Percentiles rank a stretch among this genome's conserved stretches.
Conservation (phyloP, 2,329 filamentous ascomycete species). For the Trichoderma pleuroti region DNA sequence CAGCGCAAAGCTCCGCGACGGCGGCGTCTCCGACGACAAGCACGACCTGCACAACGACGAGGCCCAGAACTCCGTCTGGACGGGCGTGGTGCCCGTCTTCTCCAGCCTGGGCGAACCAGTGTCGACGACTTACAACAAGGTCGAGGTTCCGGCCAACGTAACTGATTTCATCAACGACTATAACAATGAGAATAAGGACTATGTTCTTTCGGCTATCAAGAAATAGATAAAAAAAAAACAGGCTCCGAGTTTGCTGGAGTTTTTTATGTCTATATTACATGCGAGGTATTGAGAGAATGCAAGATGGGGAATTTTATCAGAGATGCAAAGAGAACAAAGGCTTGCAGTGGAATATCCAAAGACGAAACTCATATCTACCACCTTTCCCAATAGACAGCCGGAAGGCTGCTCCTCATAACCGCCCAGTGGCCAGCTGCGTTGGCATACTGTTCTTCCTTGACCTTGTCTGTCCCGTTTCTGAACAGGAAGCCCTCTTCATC, state of each 20-base stretch:
- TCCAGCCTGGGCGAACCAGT: slow-evolving; percentile 62
- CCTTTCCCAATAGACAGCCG: slow-evolving; percentile 75
- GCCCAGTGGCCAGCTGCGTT: slow-evolving; percentile 84
- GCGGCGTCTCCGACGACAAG: slow-evolving; percentile 56
- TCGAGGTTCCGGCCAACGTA: slow-evolving; percentile 62
- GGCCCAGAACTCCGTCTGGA: slow-evolving; percentile 47
- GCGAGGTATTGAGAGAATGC: not conserved
- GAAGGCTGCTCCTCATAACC: slow-evolving; percentile 84
- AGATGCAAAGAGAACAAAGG: not conserved
- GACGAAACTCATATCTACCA: slow-evolving; percentile 55
- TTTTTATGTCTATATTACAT: not conserved
- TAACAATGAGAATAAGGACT: slow-evolving; percentile 35
- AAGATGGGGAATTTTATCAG: not conserved
- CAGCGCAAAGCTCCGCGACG: slow-evolving; percentile 70
- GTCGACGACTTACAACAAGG: slow-evolving; percentile 55
- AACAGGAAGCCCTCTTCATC: slow-evolving; percentile 53
- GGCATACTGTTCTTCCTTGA: slow-evolving; percentile 68
- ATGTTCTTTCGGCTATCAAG: slow-evolving; percentile 28
- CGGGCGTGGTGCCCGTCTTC: slow-evolving; percentile 60
- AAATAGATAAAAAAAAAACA: not conserved
- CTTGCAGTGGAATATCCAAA: not conserved
- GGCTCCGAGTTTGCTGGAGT: not conserved
- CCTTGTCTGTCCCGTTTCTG: slow-evolving; percentile 60
- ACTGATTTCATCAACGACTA: slow-evolving; percentile 37
- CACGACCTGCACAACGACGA: slow-evolving; percentile 45